Evolutionary conservation across 73 alveolate genomes (phyloP), one percentile per base, ranked within the genome.

Genomic region (Diophrys appendiculata): DNA sequence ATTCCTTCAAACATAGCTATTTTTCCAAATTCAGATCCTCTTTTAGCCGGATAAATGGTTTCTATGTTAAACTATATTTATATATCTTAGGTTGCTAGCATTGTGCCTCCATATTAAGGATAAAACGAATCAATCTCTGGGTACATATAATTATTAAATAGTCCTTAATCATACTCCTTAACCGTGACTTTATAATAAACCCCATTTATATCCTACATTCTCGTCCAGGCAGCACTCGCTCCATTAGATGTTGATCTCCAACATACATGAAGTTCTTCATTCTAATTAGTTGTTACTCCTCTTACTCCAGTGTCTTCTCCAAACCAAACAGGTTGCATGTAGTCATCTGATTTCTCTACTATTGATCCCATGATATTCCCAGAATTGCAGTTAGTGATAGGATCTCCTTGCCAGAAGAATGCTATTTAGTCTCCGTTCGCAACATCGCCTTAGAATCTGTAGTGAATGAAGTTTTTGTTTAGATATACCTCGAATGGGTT

Each of bases 381-480:
- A 28, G 81, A 56, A 27, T 54, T 35, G 27, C 91, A 83, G 52
- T 83, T 84, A 25, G 80, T 65, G 3, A 56, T 34, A 30, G 80
- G 52, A 32, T n/a, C 32, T 2, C 82, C 82, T 67, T 54, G 65
- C 91, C 91, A 83, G 18, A 82, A 68, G 43, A 83, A 64, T 3
- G 74, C 80, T 3, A 83, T 33, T 29, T 34, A 30, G 52, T 83
- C 91, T 73, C 91, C 91, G 11, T 83, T 84, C n/a, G 81, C 69
- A 13, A 83, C 29, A 25, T 78, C 53, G 8, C 81, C 65, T 22
- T 18, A 5, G 33, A 76, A 29, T 1, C 52, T 69, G 32, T 65
- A 83, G n/a, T 73, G 24, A 22, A 67, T 64, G 18, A 69, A 33
- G 30, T 65, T 69, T 32, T 76, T 78, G 65, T 83, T 83, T 55